Evolutionary conservation across 169 alveolate genomes (phyloP).

Genomic region (Cryptosporidium viatorum): DNA sequence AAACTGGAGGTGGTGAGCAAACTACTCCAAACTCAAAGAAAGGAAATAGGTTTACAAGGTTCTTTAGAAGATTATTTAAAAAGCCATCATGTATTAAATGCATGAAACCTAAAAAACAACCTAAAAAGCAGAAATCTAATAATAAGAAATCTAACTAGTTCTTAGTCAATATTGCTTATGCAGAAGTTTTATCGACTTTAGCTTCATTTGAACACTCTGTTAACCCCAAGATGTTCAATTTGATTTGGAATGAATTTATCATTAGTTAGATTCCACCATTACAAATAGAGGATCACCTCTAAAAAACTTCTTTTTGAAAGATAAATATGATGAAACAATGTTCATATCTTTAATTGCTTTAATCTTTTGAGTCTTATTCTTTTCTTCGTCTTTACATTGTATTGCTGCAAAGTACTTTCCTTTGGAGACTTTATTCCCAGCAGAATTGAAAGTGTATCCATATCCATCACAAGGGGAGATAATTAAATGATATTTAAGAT

Average conservation of each 20-base stretch:
- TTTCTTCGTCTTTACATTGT: conserved; percentile 52
- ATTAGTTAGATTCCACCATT: conserved; percentile 27
- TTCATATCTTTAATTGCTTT: conserved; percentile 42
- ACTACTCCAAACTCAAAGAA: neutral
- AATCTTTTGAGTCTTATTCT: conserved; percentile 43
- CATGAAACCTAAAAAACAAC: conserved; percentile 11
- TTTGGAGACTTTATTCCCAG: conserved; percentile 29
- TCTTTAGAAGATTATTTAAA: conserved; percentile 24
- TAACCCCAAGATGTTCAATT: conserved; percentile 65
- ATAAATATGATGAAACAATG: conserved; percentile 40
- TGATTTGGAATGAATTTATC: neutral
- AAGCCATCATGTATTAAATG: conserved; percentile 27
- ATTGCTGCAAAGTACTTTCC: conserved; percentile 60
- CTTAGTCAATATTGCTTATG: neutral
- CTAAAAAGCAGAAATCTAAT: conserved; percentile 14
- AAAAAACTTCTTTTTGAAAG: conserved; percentile 30
- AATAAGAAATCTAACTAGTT: neutral
- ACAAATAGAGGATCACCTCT: conserved; percentile 57
- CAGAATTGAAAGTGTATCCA: conserved; percentile 57
- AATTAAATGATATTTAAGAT: conserved; percentile 36
- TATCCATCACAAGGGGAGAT: conserved; percentile 54
- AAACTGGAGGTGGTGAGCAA: neutral
- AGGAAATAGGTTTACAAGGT: neutral
- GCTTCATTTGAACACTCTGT: conserved; percentile 45
- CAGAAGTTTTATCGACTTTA: neutral